These are phyloP conservation scores for Macaranga tanarius DNA, from an alignment of 441 rosid species.

Conservation along the genomic window DNA sequence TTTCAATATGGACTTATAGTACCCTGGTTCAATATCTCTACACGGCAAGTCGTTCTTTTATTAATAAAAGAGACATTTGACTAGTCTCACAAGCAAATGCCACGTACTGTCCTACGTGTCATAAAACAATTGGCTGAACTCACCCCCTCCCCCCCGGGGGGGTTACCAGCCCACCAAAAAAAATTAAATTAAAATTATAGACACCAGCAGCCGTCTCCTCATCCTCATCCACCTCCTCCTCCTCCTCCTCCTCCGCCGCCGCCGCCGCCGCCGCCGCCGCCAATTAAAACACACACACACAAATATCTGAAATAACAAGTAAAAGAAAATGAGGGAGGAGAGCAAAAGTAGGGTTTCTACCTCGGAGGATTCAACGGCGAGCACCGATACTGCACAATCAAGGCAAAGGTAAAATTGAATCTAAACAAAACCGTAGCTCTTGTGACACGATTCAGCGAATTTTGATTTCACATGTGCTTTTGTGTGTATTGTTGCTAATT, in stretches of 20 bases:
- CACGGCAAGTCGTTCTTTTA: too few species aligned
- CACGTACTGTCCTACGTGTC: too few species aligned
- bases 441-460: background rate
- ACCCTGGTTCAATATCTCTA: too few species aligned
- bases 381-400: constrained; percentile 43
- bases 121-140: too few species aligned
- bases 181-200: too few species aligned
- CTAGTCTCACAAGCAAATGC: too few species aligned
- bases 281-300: background rate
- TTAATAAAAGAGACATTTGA: too few species aligned
- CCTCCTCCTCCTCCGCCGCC: background rate
- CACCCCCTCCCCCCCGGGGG: too few species aligned
- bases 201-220: too few species aligned
- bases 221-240: background rate
- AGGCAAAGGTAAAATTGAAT: constrained; percentile 53
- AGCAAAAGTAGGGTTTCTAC: constrained; percentile 41
- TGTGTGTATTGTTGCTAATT: background rate
- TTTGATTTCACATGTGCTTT: background rate
- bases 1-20: too few species aligned
- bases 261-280: background rate
- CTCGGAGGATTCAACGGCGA: constrained; percentile 32
- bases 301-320: background rate
- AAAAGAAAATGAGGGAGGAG: constrained; percentile 50
- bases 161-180: too few species aligned
- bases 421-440: background rate